Evolutionary conservation across 768 basidiomycete species (phyloP), one percentile per base, ranked within the genome.

Genomic region (Pleurotus tuber-regium): DNA sequence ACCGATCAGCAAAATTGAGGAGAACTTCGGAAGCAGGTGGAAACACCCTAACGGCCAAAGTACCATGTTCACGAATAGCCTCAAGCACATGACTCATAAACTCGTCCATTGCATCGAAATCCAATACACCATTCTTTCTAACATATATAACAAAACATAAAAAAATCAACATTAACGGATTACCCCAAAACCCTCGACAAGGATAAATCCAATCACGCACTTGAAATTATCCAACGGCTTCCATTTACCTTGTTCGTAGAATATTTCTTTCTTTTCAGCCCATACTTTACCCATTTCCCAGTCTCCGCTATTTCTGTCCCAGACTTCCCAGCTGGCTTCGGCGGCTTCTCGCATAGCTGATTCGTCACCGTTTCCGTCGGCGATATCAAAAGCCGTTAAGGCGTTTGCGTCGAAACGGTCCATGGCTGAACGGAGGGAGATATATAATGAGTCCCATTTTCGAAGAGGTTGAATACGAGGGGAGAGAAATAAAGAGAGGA

Each of bases 221-320:
- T 83, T 86, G 63, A 89, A 81, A 68, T 98, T 99, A 54, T 87
- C 84, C 49, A 88, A 63, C 0, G 94, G 80, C 55, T 88, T 79
- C 87, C 91, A 94, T 42, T 79, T 76, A 5, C 79, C 83, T 52
- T 82, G 80, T 56, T 93, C 87, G 66, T 96, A 98, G 59, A 98
- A 93, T 18, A 98, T 84, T 65, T 96, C 94, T 39, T 89, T 74
- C 72, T 96, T 95, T 69, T 99, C 95, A 1, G 90, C 86, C 92
- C 96, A 99, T 14, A 95, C 86, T 57, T 92, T 87, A 1, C 91
- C 91, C 75, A 97, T 84, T 67, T 96, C 95, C 91, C 91, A 95
- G 52, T 92, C 88, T 9, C 66, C 74, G 28, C 60, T 66, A n/a
- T n/a, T n/a, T 11, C 57, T 67, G 50, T 78, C 76, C 79, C 86